phyloP scores from a whole-genome alignment of 2,329 filamentous ascomycete species.

The Aspergillus carbonarius region DNA sequence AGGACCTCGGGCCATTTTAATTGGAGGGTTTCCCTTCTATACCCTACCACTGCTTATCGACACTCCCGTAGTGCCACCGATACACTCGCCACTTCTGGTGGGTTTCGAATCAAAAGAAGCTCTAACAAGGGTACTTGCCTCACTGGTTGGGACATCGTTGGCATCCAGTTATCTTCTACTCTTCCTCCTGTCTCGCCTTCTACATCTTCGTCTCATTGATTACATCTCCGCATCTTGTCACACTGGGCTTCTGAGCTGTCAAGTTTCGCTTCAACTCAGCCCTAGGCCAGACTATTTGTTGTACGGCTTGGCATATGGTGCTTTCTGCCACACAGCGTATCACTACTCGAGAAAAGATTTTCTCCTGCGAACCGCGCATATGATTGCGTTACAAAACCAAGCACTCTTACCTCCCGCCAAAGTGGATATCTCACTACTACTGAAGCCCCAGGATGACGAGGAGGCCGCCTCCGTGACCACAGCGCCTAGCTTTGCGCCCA shows the following conservation, averaged over 20 bases:
- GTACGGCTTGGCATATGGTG: slow-evolving; percentile 7
- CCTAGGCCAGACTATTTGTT: not conserved
- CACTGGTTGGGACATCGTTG: not conserved
- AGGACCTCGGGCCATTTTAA: not conserved
- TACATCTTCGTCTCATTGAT: not conserved
- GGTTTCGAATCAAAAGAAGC: not conserved
- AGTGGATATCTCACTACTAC: slow-evolving; percentile 92
- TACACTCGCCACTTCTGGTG: not conserved
- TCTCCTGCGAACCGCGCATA: slow-evolving; percentile 37
- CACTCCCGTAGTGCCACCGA: not conserved
- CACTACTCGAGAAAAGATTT: slow-evolving; percentile 7
- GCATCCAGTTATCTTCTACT: not conserved
- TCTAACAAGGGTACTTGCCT: not conserved
- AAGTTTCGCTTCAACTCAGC: not conserved
- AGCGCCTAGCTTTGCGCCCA: slow-evolving; percentile 34
- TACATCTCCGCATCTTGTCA: not conserved
- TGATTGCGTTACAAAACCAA: slow-evolving; percentile 44
- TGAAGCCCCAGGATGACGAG: slow-evolving; percentile 61
- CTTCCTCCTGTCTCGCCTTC: not conserved
- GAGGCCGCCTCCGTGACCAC: slow-evolving; percentile 31
- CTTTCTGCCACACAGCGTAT: slow-evolving; percentile 1
- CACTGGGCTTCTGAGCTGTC: not conserved
- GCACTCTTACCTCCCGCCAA: slow-evolving; percentile 56
- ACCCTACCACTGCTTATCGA: not conserved
- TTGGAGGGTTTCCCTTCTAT: not conserved